A percentile compares a stretch with the other conserved stretches of the same genome.
phyloP scores from a whole-genome alignment of 176 grass and related monocot species.

The Bothriochloa decipiens region DNA sequence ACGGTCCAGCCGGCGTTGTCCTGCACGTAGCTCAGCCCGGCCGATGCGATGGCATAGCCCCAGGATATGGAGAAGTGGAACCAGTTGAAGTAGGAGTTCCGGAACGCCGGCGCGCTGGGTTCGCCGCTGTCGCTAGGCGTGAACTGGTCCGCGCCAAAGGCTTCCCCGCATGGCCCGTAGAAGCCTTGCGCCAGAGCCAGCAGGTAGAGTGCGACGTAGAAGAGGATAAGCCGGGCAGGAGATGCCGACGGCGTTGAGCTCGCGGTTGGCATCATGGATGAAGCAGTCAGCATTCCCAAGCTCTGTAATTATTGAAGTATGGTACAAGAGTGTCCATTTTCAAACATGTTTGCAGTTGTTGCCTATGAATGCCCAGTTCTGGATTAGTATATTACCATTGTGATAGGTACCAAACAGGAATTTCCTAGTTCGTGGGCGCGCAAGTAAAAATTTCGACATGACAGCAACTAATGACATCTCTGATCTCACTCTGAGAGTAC shows the following conservation, averaged over 20 bases:
- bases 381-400: too few relatives aligned
- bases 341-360: neutral
- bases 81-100: conserved; percentile 89
- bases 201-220: conserved; percentile 65
- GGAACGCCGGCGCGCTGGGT: conserved; percentile 12
- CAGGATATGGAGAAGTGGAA: conserved; percentile 63
- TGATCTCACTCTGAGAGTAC: too few relatives aligned
- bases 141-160: conserved; percentile 81
- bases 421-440: too few relatives aligned
- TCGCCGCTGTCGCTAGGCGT: neutral
- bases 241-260: neutral
- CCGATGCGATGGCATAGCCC: conserved; percentile 38
- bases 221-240: neutral
- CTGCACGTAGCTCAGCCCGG: conserved; percentile 53
- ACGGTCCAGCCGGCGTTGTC: conserved; percentile 69
- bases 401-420: too few relatives aligned
- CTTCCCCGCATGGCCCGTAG: conserved; percentile 57
- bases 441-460: too few relatives aligned
- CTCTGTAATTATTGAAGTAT: conserved; percentile 40
- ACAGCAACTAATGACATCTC: too few relatives aligned
- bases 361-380: too few relatives aligned
- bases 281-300: conserved; percentile 60
- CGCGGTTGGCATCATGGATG: conserved; percentile 33
- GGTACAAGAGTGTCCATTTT: neutral
- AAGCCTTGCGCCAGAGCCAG: conserved; percentile 65